Conservation (phyloP, 176 grass and related monocot genomes). For the Rhipidocladum racemiflorum region DNA sequence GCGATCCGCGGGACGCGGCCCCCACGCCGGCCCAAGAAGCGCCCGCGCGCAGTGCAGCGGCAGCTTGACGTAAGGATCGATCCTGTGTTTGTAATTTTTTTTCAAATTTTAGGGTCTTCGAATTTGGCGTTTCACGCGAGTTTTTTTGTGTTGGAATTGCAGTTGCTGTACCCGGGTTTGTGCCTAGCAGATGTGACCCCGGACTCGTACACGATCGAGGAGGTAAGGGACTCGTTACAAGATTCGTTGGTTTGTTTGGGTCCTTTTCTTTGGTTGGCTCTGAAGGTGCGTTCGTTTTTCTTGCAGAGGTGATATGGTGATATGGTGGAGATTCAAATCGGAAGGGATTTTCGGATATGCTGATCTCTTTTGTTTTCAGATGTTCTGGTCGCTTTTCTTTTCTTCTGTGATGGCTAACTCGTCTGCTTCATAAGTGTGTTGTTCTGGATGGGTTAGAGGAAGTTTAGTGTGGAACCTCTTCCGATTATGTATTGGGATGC, state of each 20-base stretch:
- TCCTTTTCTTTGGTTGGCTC: slow-evolving; percentile 2
- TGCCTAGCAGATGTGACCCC: slow-evolving; percentile 46
- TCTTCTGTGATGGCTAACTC: slow-evolving; percentile 21
- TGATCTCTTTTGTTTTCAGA: not conserved
- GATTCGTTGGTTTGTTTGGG: not conserved
- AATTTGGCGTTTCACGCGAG: not conserved
- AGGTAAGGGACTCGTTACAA: slow-evolving; percentile 22
- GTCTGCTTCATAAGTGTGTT: not conserved
- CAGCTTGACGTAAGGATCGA: slow-evolving; percentile 55
- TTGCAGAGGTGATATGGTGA: slow-evolving; percentile 34
- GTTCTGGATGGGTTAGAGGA: slow-evolving; percentile 28
- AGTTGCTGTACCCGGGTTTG: slow-evolving; percentile 60
- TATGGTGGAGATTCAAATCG: slow-evolving; percentile 9
- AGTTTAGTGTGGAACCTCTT: slow-evolving; percentile 25
- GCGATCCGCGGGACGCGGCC: slow-evolving; percentile 52
- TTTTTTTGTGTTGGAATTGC: slow-evolving; percentile 20
- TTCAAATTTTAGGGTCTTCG: not conserved
- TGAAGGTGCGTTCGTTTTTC: not conserved
- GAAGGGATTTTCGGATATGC: slow-evolving; percentile 7
- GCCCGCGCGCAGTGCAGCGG: slow-evolving; percentile 40
- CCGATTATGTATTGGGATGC: slow-evolving; percentile 29
- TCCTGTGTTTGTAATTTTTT: not conserved
- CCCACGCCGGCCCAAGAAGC: slow-evolving; percentile 65
- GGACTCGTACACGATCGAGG: slow-evolving; percentile 51
- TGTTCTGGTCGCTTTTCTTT: not conserved